Evolutionary conservation across 2,329 filamentous ascomycete genomes (phyloP), one percentile per base, ranked within the genome.

Genomic region (Hymenoscyphus fraxineus): DNA sequence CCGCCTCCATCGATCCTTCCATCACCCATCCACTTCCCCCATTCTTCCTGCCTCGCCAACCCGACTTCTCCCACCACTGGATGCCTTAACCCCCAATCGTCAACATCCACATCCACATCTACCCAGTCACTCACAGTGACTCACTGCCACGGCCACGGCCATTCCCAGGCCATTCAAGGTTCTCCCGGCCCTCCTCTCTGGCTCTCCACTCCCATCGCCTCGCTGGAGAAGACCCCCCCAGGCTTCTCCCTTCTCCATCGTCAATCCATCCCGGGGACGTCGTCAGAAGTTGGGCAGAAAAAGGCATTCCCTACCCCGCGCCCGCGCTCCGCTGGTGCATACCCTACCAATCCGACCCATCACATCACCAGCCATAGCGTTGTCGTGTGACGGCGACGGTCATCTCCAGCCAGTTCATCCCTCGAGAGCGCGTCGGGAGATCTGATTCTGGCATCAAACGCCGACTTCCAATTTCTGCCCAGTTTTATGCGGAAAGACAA

Each of bases 331-430:
- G 16, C n/a, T 44, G 41, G 41, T 44, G 41, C 41, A n/a, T 44
- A 35, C 32, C 40, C 15, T 44, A 35, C 32, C 40, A 15, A 44
- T 15, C 15, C 40, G 13, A 44, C 15, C n/a, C 44, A 51, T 51
- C 32, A 35, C 44, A 51, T 51, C 32, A 35, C 6, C 32, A 35
- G 6, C 32, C 6, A 35, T 35, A 27, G 22, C 19, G n/a, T 51
- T 51, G 44, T 51, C 44, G 44, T 51, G 44, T 51, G 44, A 51
- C 44, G 44, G 44, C 44, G 44, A 51, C 44, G 44, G 44, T n/a
- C 44, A 51, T 16, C 44, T 51, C 44, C 10, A 22, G 44, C 44
- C 44, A 19, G 19, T 51, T 51, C 44, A 35, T 35, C 32, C 15
- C 22, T 51, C 44, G 44, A 19, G 9, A 19, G n/a, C 16, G 19